These are phyloP conservation scores for Neocucurbitaria cava DNA, from an alignment of 2,329 filamentous ascomycete species.

Conservation along the genomic window DNA sequence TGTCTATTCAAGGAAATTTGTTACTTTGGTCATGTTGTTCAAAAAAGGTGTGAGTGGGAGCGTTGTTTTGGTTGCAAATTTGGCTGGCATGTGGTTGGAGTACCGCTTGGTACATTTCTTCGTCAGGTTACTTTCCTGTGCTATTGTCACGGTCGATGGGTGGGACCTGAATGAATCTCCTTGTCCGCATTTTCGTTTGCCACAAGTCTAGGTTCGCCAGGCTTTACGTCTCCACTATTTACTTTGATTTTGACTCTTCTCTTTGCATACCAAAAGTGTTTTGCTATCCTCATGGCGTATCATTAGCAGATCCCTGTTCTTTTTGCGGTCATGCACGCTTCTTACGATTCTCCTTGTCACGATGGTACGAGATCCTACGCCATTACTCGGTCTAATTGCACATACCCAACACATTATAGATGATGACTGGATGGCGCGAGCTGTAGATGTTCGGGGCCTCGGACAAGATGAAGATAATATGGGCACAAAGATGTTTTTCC, in stretches of 20 bases:
- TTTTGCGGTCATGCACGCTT: neutral
- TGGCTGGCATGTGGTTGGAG: constrained; percentile 27
- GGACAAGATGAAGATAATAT: neutral
- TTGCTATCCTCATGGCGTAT: constrained; percentile 14
- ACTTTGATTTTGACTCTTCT: constrained; percentile 36
- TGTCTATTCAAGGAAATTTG: constrained; percentile 38
- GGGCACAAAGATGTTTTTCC: neutral
- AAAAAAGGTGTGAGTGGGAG: constrained; percentile 35
- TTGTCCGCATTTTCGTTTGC: constrained; percentile 22
- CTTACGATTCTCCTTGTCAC: constrained; percentile 3
- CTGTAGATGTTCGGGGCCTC: neutral
- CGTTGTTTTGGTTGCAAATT: constrained; percentile 18
- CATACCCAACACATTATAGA: neutral
- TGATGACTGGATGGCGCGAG: neutral
- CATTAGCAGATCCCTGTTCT: constrained; percentile 11
- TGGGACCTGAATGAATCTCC: constrained; percentile 35
- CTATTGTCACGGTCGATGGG: constrained; percentile 27
- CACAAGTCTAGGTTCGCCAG: constrained; percentile 15
- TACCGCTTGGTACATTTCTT: constrained; percentile 37
- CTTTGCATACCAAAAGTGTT: constrained; percentile 15
- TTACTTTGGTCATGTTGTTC: constrained; percentile 31
- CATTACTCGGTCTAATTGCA: neutral
- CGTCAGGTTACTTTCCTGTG: constrained; percentile 27
- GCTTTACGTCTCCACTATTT: constrained; percentile 25
- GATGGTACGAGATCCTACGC: neutral